Base-by-base conservation (phyloP, 306 rosid species). In the Acacia crassicarpa region DNA sequence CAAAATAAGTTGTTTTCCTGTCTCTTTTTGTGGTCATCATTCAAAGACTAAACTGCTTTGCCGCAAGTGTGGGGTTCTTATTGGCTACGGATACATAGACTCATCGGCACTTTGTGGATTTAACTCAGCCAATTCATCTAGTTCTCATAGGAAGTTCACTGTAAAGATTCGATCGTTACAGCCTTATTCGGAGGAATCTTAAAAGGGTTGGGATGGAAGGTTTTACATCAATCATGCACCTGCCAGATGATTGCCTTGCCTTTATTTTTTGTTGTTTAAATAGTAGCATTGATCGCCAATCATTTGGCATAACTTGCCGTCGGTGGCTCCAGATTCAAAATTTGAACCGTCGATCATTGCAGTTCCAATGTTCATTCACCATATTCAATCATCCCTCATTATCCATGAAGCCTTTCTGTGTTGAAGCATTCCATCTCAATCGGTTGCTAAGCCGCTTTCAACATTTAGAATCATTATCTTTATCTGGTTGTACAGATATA, bases 251-350 rank as follows among this genome's bases (percentile, higher is more conserved):
- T 77, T 88, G 92, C 77, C 92, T 92, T 44, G 25, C 83, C 83
- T 75, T 75, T 77, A 87, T 92, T 63, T 92, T 86, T 46, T 88
- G n/a, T 44, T n/a, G 83, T 56, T 86, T 92, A 78, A 86, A 83
- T 78, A 79, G 82, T 65, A 59, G 59, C 54, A 46, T 71, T 17
- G 97, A 90, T 74, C 82, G 88, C 8, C 89, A 92, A 51, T 90
- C 97, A 22, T 92, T 92, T 86, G 90, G 94, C 66, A 72, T 90
- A 83, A 90, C 92, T 58, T 90, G 94, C 74, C 89, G 58, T 4
- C 84, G 88, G 20, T 92, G 89, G 91, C 88, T 90, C 54, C 58
- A 78, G 46, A 51, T 92, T 75, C 94, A 90, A 78, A 80, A 92
- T 76, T 74, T 83, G 75, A 87, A 83, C 74, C 84, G 86, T 0